Conservation (phyloP, 352 stramenopile species). For the Phytopythium litorale region DNA sequence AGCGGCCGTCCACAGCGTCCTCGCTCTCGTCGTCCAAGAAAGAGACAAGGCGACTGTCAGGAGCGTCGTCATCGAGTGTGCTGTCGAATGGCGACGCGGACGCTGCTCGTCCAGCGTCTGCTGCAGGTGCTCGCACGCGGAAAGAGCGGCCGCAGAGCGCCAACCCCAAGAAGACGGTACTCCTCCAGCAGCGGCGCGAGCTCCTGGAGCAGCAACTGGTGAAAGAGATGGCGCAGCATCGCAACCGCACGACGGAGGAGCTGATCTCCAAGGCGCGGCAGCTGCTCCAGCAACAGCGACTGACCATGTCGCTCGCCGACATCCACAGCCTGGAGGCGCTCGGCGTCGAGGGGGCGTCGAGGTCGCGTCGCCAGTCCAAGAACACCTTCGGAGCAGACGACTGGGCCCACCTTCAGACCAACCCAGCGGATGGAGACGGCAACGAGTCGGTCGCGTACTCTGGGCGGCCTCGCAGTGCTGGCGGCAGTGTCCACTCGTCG, state of each 20-base stretch:
- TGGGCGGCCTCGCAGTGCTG: constrained; percentile 46
- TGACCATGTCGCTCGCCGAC: constrained; percentile 35
- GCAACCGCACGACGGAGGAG: constrained; percentile 1
- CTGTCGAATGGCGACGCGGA: background rate
- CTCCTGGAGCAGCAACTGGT: constrained; percentile 31
- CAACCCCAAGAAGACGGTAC: constrained; percentile 57
- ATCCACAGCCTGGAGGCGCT: constrained; percentile 31
- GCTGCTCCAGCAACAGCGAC: constrained; percentile 14
- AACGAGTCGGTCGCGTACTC: constrained; percentile 6
- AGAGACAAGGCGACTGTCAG: background rate
- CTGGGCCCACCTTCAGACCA: too few species aligned
- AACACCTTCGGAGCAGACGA: background rate
- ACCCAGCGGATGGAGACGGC: constrained; percentile 2
- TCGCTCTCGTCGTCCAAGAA: background rate
- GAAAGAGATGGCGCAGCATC: constrained; percentile 8
- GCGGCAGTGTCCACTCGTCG: constrained; percentile 33
- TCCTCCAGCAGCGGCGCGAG: constrained; percentile 62
- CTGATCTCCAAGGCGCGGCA: constrained; percentile 4
- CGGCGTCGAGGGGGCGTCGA: constrained; percentile 9
- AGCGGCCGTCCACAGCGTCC: background rate
- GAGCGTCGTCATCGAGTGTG: background rate
- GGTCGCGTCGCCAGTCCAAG: background rate
- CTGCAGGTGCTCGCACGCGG: constrained; percentile 11
- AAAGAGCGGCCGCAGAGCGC: constrained; percentile 63
- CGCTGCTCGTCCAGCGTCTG: background rate